Base-by-base conservation (phyloP, 768 basidiomycete genomes). In the Wakefieldia striispora region DNA sequence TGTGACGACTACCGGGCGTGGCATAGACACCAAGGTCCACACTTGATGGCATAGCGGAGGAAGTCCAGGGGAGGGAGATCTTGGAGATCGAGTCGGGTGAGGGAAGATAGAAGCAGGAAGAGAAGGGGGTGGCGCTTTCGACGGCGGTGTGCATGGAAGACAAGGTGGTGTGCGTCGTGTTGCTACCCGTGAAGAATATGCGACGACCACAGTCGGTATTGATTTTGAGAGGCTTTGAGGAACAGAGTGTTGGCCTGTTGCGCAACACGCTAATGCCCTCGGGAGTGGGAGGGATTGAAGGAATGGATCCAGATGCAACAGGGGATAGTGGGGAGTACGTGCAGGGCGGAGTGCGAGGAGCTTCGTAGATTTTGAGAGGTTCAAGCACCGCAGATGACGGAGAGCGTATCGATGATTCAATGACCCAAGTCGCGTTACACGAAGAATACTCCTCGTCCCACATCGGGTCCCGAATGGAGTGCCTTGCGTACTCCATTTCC, bases 91-190 rank as follows among this genome's bases (percentile, higher is more conserved):
- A 73, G 33, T 70, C 63, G 3, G 77, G 72, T 33, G 75, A 77
- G 46, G 72, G 70, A 46, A 81, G 67, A 57, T 77, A 82, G 55
- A 78, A 82, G 47, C 79, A 77, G 1, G 81, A 81, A 16, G 78
- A 75, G 57, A 80, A 82, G 12, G 77, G 74, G 46, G 79, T 82
- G 47, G 79, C 77, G 29, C 60, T 64, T 66, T 88, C 86, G 41
- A 86, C 79, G 34, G 86, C 86, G 17, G 86, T 88, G 50, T 84
- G 85, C 85, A 88, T 86, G 23, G 84, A 84, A 27, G 83, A 82
- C 16, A 73, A 70, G 0, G 71, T 72, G 23, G 72, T 71, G 43
- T 64, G 62, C 33, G 79, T 75, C 13, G 79, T 79, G 50, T 59
- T 72, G 37, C 73, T 76, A 17, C 70, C 70, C 27, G 70, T 62